Percentiles rank a stretch among this genome's conserved stretches.
Evolutionary conservation across 148 eudicot species (phyloP).

Genomic region (Heliosperma pusillum): DNA sequence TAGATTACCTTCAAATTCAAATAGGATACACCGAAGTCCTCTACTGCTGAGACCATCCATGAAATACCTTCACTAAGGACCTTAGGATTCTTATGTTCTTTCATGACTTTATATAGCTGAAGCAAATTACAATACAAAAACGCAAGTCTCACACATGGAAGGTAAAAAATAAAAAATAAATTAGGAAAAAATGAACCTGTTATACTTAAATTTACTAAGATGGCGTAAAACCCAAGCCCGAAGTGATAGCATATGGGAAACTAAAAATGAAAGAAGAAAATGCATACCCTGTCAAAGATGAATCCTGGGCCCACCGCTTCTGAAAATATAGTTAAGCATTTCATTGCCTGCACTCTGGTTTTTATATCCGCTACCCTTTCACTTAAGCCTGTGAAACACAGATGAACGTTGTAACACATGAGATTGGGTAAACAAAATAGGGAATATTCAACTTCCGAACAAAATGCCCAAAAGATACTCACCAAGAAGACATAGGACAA

Average conservation of each 20-base stretch:
- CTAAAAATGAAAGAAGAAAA: background rate
- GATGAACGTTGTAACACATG: background rate
- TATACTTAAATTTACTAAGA: no score
- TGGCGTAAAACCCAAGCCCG: background rate
- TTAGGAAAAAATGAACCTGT: no score
- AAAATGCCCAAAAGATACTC: slow-evolving; percentile 19
- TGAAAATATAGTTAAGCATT: slow-evolving; percentile 79
- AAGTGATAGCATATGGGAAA: background rate
- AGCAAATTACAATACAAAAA: slow-evolving; percentile 12
- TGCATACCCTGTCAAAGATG: slow-evolving; percentile 83
- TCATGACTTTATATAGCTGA: slow-evolving; percentile 85
- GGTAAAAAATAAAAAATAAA: background rate
- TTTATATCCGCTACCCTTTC: slow-evolving; percentile 99
- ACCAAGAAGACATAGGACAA: slow-evolving; percentile 89
- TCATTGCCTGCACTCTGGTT: slow-evolving; percentile 91
- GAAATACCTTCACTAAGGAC: slow-evolving; percentile 90
- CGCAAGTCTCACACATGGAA: background rate
- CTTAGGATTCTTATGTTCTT: slow-evolving; percentile 99
- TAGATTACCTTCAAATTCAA: slow-evolving; percentile 78
- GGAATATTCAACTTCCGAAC: background rate
- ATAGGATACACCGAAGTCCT: slow-evolving; percentile 87
- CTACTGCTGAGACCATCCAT: slow-evolving; percentile 98
- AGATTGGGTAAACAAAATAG: background rate
- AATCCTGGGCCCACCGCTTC: slow-evolving; percentile 98
- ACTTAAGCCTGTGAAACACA: slow-evolving; percentile 51